phyloP scores from a whole-genome alignment of 208 protist species.

The Leishmania major region DNA sequence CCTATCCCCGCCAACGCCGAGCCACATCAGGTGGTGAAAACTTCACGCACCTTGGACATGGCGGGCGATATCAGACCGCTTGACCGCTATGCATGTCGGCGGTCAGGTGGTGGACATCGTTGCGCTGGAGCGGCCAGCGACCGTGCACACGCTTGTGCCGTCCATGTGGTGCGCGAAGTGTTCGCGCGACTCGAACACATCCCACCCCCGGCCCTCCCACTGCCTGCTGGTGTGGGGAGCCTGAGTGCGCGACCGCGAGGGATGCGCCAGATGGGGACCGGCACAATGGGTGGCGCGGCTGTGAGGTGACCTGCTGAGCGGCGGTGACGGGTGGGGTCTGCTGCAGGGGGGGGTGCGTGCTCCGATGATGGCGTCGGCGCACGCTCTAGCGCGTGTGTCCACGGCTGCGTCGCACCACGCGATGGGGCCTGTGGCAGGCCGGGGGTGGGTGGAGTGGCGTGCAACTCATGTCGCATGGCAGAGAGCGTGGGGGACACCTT shows the following conservation, averaged over 20 bases:
- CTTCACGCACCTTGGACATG: background rate
- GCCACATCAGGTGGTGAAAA: background rate
- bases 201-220: no score
- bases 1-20: background rate
- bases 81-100: background rate
- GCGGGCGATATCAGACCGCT: background rate
- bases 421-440: background rate
- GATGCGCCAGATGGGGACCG: background rate
- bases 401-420: background rate
- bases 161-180: background rate
- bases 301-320: background rate
- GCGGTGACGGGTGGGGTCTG: background rate
- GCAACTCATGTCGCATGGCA: no score
- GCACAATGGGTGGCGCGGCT: background rate
- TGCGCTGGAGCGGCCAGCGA: background rate
- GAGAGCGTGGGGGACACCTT: background rate
- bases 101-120: background rate
- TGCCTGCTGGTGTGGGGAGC: no score
- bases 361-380: background rate
- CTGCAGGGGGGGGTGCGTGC: background rate
- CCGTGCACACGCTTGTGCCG: background rate
- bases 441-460: no score
- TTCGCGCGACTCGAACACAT: no score
- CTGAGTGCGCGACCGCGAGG: background rate
- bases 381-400: background rate